phyloP scores from a whole-genome alignment of 2,329 filamentous ascomycete species.

The Fragosphaeria purpurea region DNA sequence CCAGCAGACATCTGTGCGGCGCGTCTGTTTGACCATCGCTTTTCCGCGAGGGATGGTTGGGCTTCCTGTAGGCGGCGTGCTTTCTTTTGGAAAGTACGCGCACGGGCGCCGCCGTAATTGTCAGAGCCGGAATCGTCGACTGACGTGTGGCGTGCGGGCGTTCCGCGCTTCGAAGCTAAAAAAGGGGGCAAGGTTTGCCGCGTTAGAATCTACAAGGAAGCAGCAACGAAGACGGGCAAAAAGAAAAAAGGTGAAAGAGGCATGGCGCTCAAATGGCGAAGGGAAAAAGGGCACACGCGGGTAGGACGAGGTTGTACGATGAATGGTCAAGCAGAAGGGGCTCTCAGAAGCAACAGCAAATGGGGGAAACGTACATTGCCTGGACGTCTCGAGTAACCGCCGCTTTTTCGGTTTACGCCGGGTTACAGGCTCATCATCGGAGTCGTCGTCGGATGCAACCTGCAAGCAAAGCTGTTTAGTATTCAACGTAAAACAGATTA shows the following conservation, averaged over 20 bases:
- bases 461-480: constrained; percentile 4
- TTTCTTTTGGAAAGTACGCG: constrained; percentile 61
- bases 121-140: constrained; percentile 59
- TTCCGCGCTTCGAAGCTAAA: constrained; percentile 50
- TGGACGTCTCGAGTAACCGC: constrained; percentile 34
- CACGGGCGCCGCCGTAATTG: constrained; percentile 68
- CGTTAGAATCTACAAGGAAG: constrained; percentile 15
- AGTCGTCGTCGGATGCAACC: constrained; percentile 29
- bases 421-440: constrained; percentile 42
- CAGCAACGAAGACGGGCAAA: constrained; percentile 43
- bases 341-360: too few relatives aligned
- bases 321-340: too few relatives aligned
- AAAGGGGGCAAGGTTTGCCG: neutral
- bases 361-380: constrained; percentile 9
- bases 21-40: constrained; percentile 83
- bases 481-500: neutral
- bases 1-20: constrained; percentile 61
- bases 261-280: too few relatives aligned
- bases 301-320: too few relatives aligned
- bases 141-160: constrained; percentile 44
- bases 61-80: constrained; percentile 64
- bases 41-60: constrained; percentile 60
- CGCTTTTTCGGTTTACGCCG: constrained; percentile 58
- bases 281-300: too few relatives aligned
- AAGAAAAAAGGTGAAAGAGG: constrained; percentile 52